Base-by-base conservation (phyloP, 2,329 filamentous ascomycete genomes). In the Colletotrichum caudatum region DNA sequence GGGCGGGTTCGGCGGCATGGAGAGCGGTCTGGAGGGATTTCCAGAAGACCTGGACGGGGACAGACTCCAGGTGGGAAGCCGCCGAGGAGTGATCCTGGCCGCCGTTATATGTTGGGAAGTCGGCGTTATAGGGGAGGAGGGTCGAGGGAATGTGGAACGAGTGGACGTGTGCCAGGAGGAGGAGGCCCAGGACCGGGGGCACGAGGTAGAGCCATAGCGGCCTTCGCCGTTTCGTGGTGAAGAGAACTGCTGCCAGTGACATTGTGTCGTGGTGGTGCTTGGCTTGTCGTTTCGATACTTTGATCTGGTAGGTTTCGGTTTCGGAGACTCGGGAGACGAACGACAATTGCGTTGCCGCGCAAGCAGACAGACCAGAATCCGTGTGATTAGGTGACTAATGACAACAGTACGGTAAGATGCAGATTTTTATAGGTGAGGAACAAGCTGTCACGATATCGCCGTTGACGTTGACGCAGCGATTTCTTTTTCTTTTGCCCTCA, bases 11-110 rank as follows among this genome's bases (percentile, higher is more conserved):
- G 54, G 54, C 20, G 12, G 20, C 54, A 35, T 23, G 11, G 7
- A 75, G 69, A 18, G 62, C 41, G 14, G 54, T 14, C 11, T 70
- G 64, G 18, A 75, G 65, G 11, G 46, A 39, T 12, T 63, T 37
- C 74, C 74, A 75, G 37, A 66, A 74, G 9, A 60, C 5, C 6
- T 63, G 63, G 11, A 74, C 58, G 14, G 33, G 23, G 26, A 56
- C 23, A 20, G 71, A 65, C n/a, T 41, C 20, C n/a, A 75, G 63
- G 72, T 74, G 72, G 12, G 37, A 18, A 12, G 60, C 67, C 14
- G 66, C 62, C 54, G 54, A 57, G 33, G 33, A 20, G n/a, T 23
- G 33, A 6, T 16, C 12, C 9, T 23, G 33, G 35, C 20, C 20
- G 33, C 39, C 33, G 20, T 35, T 0, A 29, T 23, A 11, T 6